A percentile compares a stretch with the other conserved stretches of the same genome.
These are phyloP conservation scores for Pichia kudriavzevii DNA, from an alignment of 1,139 yeast genomes.

Conservation along the genomic window DNA sequence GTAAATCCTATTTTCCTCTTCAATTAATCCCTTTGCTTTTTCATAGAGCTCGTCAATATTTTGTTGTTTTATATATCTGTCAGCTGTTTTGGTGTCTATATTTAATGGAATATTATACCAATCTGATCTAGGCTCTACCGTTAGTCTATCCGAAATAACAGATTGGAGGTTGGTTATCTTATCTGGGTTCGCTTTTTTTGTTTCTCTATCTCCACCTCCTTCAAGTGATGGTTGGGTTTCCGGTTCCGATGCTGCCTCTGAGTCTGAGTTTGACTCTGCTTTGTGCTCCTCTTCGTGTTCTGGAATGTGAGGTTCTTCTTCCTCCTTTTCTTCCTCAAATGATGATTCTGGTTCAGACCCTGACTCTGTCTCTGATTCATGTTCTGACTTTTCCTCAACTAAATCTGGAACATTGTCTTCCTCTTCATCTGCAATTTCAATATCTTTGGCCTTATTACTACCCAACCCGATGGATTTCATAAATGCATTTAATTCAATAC, in stretches of 20 bases:
- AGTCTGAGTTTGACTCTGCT: too few species aligned
- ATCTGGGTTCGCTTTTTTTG: slow-evolving; percentile 28
- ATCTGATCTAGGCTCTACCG: slow-evolving; percentile 58
- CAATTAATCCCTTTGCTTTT: slow-evolving; percentile 60
- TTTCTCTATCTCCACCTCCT: slow-evolving; percentile 20
- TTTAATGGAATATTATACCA: slow-evolving; percentile 61
- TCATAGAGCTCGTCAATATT: slow-evolving; percentile 52
- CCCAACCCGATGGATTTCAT: slow-evolving; percentile 65
- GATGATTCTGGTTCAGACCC: slow-evolving; percentile 17
- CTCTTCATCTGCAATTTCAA: slow-evolving; percentile 26
- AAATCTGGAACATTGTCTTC: slow-evolving; percentile 24
- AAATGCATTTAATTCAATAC: slow-evolving; percentile 53
- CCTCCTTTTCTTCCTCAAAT: slow-evolving; percentile 25
- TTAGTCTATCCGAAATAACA: slow-evolving; percentile 49
- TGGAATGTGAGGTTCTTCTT: slow-evolving; percentile 28
- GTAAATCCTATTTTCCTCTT: slow-evolving; percentile 65
- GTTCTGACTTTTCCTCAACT: slow-evolving; percentile 25
- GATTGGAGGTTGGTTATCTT: slow-evolving; percentile 46
- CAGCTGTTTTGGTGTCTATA: slow-evolving; percentile 20
- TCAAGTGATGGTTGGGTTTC: slow-evolving; percentile 24
- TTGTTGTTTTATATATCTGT: slow-evolving; percentile 38
- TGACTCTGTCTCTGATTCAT: slow-evolving; percentile 23
- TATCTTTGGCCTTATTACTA: slow-evolving; percentile 31
- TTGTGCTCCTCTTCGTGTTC: slow-evolving; percentile 24
- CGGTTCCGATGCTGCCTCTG: slow-evolving; percentile 15